Conservation (phyloP, 768 basidiomycete genomes). For the Postia placenta region DNA sequence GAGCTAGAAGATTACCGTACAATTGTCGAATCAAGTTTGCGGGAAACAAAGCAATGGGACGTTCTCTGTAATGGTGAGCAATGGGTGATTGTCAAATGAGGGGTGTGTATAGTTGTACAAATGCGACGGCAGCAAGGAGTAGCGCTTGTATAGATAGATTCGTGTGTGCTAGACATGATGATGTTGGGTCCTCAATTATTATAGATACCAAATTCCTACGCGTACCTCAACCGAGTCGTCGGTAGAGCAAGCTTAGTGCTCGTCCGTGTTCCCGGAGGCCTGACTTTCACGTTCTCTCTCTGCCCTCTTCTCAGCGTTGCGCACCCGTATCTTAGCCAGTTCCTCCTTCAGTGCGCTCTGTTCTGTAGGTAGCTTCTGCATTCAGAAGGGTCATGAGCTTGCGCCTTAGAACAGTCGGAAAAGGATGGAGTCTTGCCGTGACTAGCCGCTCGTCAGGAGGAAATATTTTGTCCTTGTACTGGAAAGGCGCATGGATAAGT, state of each 20-base stretch:
- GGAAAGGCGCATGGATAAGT: too few relatives aligned
- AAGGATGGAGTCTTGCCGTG: constrained; percentile 31
- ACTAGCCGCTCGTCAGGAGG: constrained; percentile 53
- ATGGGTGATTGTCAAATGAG: background rate
- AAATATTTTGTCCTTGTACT: constrained; percentile 74
- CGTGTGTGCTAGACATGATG: too few relatives aligned
- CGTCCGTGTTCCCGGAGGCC: background rate
- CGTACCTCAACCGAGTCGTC: background rate
- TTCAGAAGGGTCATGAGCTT: background rate
- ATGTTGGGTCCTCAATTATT: too few relatives aligned
- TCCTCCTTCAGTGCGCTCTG: constrained; percentile 61
- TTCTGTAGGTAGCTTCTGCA: constrained; percentile 59
- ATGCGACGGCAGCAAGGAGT: background rate
- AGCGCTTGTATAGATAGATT: too few relatives aligned
- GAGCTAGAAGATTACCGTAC: constrained; percentile 45
- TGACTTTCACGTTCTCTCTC: constrained; percentile 34
- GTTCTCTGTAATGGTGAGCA: constrained; percentile 12
- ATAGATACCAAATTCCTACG: background rate
- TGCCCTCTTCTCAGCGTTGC: constrained; percentile 40
- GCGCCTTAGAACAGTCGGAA: background rate
- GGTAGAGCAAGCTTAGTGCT: background rate
- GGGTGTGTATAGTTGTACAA: background rate
- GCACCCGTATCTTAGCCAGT: constrained; percentile 64
- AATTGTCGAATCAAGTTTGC: constrained; percentile 31
- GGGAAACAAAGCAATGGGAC: constrained; percentile 20